Base-by-base conservation (phyloP, 306 rosid species). In the Vigna trinervia region DNA sequence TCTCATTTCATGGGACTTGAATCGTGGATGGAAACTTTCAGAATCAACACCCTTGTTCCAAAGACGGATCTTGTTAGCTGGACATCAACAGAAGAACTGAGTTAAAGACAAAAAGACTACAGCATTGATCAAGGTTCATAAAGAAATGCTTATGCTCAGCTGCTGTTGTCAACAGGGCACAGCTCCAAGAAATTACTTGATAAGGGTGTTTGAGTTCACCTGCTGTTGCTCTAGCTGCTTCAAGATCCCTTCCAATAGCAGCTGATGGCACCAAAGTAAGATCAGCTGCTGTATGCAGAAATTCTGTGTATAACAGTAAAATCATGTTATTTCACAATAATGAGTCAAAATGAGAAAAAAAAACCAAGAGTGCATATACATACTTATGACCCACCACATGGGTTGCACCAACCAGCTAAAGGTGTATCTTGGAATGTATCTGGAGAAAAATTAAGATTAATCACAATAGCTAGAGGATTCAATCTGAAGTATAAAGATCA, bases 11-110 rank as follows among this genome's bases (percentile, higher is more conserved):
- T 88, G 86, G 19, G 91, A 92, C 41, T 90, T 87, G 76, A 73
- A 92, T 79, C 69, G 84, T 5, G 99, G 98, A 79, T 96, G 87
- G 87, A 96, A 96, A 85, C 98, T 92, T 46, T 82, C 92, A 58
- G 93, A 96, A 83, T 96, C 99, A 9, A 96, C 99, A 84, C 99
- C 99, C 84, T 96, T 96, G 69, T 91, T 96, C 99, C 98, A 96
- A 69, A 92, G 94, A 54, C 96, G 93, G 48, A 96, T 96, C 88
- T 88, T 89, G 82, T 91, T 88, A 28, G 97, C 98, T 96, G 92
- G 36, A 77, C 48, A 85, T 51, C 61, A 76, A 63, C 81, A 83
- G 39, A 48, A 59, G 77, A 78, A 74, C 36, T 34, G 73, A 41
- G 60, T 80, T 54, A 71, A 2, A 41, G 46, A 41, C 38, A 62